phyloP scores from a whole-genome alignment of 1,284 basidiomycete species.

The Bondarzewia mesenterica region DNA sequence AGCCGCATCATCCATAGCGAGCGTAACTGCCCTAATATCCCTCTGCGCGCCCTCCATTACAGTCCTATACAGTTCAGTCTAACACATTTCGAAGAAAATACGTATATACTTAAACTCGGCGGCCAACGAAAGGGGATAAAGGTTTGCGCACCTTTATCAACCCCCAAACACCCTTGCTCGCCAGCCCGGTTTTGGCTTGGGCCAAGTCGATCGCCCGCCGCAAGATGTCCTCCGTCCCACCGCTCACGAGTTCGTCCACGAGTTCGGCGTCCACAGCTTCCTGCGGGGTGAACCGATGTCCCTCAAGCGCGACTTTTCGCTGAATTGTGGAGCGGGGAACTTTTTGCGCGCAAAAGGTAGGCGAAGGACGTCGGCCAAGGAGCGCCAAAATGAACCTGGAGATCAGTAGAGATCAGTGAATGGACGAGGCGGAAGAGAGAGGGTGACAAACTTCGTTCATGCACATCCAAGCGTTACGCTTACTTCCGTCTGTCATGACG shows the following conservation, averaged over 20 bases:
- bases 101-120: neutral
- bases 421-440: conserved; percentile 8
- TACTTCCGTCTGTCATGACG: conserved; percentile 77
- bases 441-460: conserved; percentile 78
- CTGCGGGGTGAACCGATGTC: conserved; percentile 70
- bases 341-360: conserved; percentile 56
- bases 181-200: conserved; percentile 36
- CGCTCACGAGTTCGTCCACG: conserved; percentile 61
- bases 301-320: conserved; percentile 77
- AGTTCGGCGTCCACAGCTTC: conserved; percentile 67
- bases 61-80: conserved; percentile 34
- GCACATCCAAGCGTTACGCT: conserved; percentile 75
- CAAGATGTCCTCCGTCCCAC: conserved; percentile 51
- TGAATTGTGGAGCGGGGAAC: conserved; percentile 51
- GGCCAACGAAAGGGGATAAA: neutral
- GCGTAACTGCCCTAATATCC: conserved; percentile 17
- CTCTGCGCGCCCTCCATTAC: conserved; percentile 24
- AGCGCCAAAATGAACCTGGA: conserved; percentile 78
- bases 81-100: no score
- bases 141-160: conserved; percentile 41
- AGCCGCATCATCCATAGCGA: conserved; percentile 22
- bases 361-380: conserved; percentile 71
- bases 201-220: conserved; percentile 53
- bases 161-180: conserved; percentile 56
- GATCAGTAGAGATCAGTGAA: conserved; percentile 1